Base-by-base conservation (phyloP, 169 alveolate species). In the Besnoitia besnoiti region DNA sequence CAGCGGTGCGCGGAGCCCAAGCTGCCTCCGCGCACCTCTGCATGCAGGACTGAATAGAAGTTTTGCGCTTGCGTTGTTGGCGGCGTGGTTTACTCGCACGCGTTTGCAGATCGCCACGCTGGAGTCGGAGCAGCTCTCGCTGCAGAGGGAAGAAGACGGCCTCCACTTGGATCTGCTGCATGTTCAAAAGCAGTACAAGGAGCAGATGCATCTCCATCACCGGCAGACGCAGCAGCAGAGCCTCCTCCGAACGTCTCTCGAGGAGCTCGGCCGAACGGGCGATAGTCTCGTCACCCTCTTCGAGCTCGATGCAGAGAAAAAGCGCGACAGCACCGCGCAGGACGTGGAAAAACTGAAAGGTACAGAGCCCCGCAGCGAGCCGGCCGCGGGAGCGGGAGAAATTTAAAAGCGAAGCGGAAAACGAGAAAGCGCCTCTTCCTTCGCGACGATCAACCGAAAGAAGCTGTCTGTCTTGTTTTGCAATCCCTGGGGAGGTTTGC, bases 101-200 rank as follows among this genome's bases (percentile, higher is more conserved):
- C n/a, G 30, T 55, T 16, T 19, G 7, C 90, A 90, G 93, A 90
- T 90, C 14, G 89, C 59, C 67, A 24, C n/a, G 19, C 85, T 61
- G 0, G 67, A 79, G 59, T 61, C 46, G 21, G 80, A 42, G 42
- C 49, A 75, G 89, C 79, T 44, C 42, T 47, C 35, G 30, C 82
- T 75, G 75, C 93, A 77, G 5, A 85, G 61, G 16, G 84, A 85
- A 5, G 90, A 90, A 84, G 93, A 90, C 50, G 73, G 44, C 62
- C 67, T 76, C 75, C 93, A 90, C 73, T 0, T 14, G 44, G 93
- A 90, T 2, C 55, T 77, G 40, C 87, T 39, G 14, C 61, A 42
- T 8, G 93, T 90, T 35, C 93, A 90, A 84, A 87, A n/a, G 73
- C 85, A 79, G 85, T 85, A 90, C 82, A 79, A 77, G 90, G 88